Evolutionary conservation across 768 basidiomycete genomes (phyloP).

Genomic region (Kwoniella sp.): DNA sequence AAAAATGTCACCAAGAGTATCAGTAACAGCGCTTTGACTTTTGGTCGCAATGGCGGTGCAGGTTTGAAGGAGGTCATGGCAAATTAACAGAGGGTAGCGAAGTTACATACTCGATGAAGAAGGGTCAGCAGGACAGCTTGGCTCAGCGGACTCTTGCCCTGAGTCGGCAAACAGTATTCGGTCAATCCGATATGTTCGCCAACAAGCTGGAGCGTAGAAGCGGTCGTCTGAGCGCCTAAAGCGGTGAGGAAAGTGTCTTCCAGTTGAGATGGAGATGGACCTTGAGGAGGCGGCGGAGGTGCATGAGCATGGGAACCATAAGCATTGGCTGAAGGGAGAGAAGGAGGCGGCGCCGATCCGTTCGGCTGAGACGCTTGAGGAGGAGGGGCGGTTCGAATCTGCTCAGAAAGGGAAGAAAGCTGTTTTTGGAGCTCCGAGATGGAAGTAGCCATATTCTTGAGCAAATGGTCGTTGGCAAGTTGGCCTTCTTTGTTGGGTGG

Average conservation of each 20-base stretch:
- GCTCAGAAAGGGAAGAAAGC: constrained; percentile 37
- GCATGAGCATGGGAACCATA: constrained; percentile 8
- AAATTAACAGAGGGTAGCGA: background rate
- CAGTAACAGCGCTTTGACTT: background rate
- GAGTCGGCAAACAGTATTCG: constrained; percentile 35
- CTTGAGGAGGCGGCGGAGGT: constrained; percentile 15
- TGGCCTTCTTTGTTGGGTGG: constrained; percentile 13
- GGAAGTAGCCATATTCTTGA: constrained; percentile 33
- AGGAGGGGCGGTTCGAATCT: constrained; percentile 28
- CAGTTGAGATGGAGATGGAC: constrained; percentile 20
- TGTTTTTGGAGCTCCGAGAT: constrained; percentile 37
- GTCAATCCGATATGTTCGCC: constrained; percentile 26
- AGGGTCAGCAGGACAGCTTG: constrained; percentile 52
- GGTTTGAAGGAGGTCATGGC: background rate
- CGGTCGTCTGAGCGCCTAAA: constrained; percentile 26
- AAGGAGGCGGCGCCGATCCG: constrained; percentile 4
- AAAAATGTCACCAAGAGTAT: too few relatives aligned
- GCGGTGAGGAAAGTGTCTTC: constrained; percentile 47
- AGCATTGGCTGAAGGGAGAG: constrained; percentile 9
- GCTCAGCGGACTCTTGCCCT: constrained; percentile 33
- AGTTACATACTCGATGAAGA: constrained; percentile 43
- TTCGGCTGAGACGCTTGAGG: background rate
- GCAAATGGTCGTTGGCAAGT: constrained; percentile 12
- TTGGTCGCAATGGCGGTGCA: background rate
- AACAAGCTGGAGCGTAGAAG: constrained; percentile 34